phyloP scores from a whole-genome alignment of 2,329 filamentous ascomycete genomes.

The Tolypocladium sp. region DNA sequence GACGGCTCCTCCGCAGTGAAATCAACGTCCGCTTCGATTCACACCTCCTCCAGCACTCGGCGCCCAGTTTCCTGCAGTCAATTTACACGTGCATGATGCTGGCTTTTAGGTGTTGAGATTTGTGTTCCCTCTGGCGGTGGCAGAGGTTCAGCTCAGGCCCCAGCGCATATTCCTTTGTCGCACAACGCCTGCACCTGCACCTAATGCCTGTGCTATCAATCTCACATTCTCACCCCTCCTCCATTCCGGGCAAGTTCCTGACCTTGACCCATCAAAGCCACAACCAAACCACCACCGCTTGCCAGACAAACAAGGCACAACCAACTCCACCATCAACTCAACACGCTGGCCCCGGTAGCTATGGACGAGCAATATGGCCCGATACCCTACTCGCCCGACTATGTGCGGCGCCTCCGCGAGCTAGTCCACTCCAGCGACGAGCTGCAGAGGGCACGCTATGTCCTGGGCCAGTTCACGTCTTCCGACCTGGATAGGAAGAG shows the following conservation, averaged over 20 bases:
- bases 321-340: not conserved
- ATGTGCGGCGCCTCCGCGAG: conserved; percentile 9
- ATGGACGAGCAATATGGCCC: conserved; percentile 7
- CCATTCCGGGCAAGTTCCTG: not conserved
- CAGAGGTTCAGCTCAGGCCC: not conserved
- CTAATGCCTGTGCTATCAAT: not conserved
- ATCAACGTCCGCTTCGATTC: not conserved
- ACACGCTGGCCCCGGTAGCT: not conserved
- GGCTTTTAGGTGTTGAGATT: not conserved
- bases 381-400: conserved; percentile 9
- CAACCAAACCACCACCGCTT: not conserved
- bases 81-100: not conserved
- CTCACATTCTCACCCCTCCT: not conserved
- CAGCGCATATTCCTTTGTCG: not conserved
- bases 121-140: not conserved
- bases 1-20: not conserved
- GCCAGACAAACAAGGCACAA: not conserved
- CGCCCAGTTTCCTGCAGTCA: not conserved
- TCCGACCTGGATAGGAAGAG: conserved; percentile 20
- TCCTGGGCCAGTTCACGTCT: conserved; percentile 13
- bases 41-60: not conserved
- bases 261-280: not conserved
- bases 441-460: conserved; percentile 16
- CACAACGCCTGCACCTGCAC: not conserved
- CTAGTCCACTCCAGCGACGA: conserved; percentile 9